Percentiles rank a stretch among this genome's conserved stretches.
Evolutionary conservation across 257 asterid species (phyloP).

Genomic region (Knoxia roxburghii): DNA sequence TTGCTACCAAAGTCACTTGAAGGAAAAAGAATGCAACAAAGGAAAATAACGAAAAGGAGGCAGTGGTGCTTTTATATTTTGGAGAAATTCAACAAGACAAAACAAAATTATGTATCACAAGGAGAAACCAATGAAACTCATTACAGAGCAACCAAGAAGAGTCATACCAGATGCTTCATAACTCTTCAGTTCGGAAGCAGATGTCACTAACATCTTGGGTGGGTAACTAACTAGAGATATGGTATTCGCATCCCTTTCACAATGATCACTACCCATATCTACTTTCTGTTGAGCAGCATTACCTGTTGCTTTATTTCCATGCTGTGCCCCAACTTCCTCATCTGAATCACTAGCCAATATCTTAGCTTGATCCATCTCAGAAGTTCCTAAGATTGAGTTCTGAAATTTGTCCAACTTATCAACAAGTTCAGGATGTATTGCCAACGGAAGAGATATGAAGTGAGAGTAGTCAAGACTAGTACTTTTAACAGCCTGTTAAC

Average conservation of each 20-base stretch:
- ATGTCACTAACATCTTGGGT: conserved; percentile 36
- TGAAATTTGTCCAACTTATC: conserved; percentile 74
- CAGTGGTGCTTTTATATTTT: no score
- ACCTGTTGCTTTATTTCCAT: conserved; percentile 21
- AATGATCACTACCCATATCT: conserved; percentile 25
- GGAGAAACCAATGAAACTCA: not conserved
- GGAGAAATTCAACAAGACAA: not conserved
- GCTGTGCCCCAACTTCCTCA: conserved; percentile 28
- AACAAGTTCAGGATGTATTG: conserved; percentile 71
- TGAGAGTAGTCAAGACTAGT: conserved; percentile 78
- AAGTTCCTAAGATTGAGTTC: conserved; percentile 51
- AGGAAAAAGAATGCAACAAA: conserved; percentile 8
- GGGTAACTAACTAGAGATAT: conserved; percentile 54
- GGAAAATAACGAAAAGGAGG: no score
- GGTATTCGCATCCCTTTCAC: conserved; percentile 25
- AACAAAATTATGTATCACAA: not conserved
- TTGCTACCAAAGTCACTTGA: conserved; percentile 8
- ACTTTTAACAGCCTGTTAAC: conserved; percentile 69
- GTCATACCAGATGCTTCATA: conserved; percentile 40
- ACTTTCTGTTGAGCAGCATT: conserved; percentile 30
- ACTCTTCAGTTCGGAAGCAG: conserved; percentile 31
- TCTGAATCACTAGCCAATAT: conserved; percentile 31
- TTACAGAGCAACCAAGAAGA: not conserved
- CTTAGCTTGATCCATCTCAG: conserved; percentile 31
- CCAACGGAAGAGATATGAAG: conserved; percentile 96